Evolutionary conservation across 495 filamentous ascomycete species (phyloP), one percentile per base, ranked within the genome.

Genomic region (Penicillium longicatenatum): DNA sequence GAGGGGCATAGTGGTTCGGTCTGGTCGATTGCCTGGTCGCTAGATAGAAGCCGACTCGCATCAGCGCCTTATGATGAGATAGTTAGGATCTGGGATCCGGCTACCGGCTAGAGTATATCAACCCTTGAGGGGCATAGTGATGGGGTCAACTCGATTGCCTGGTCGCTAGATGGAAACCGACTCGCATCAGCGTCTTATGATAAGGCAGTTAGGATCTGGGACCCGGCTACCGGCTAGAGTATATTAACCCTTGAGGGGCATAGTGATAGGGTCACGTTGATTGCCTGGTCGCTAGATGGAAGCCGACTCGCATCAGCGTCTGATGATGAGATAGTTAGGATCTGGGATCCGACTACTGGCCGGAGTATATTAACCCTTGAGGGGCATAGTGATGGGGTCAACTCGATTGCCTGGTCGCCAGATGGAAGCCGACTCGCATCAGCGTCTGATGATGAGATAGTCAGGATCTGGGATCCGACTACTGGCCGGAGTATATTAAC

Each of bases 161-260:
- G 41, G 52, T 56, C 53, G 14, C 47, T 26, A 45, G 58, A 55
- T 60, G 37, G 58, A 60, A 60, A 52, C 52, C 46, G 26, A 55
- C 55, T 55, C 31, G 47, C 52, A 52, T 60, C 58, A 42, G 46
- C 26, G 19, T 55, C 52, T 0, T 0, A 20, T 46, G 52, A 59
- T 59, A 54, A 49, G 14, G 54, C 31, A 24, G 43, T 59, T n/a
- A 48, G 24, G 42, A 54, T 59, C 57, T 59, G 50, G 57, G 44
- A 59, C 43, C 42, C 47, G n/a, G 22, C 39, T 10, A 57, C 37
- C 39, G 47, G 55, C 26, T 37, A 46, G 35, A 43, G 47, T 22
- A 2, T 44, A n/a, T 51, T n/a, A 14, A 57, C 39, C 8, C 55
- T 57, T 20, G 37, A 51, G 17, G 49, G 49, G n/a, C 49, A 51